phyloP scores from a whole-genome alignment of 495 filamentous ascomycete genomes.

The Cetradonia linearis region DNA sequence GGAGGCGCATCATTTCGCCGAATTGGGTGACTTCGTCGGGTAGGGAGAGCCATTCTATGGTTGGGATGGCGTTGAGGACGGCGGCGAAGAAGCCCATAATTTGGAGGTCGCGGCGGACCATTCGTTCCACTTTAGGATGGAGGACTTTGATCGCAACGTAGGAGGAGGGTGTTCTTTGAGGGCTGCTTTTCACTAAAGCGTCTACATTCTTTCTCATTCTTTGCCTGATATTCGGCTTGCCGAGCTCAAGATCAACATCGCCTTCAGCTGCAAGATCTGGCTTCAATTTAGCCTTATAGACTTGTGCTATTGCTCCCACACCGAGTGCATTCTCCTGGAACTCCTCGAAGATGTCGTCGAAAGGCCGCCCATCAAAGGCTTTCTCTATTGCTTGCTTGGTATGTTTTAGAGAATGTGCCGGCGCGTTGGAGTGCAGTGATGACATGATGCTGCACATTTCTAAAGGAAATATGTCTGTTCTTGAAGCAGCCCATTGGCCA shows the following conservation, averaged over 20 bases:
- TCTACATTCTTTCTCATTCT: conserved; percentile 75
- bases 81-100: conserved; percentile 94
- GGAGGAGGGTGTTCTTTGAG: conserved; percentile 74
- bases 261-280: conserved; percentile 57
- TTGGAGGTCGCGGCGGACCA: conserved; percentile 74
- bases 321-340: conserved; percentile 86
- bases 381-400: conserved; percentile 69
- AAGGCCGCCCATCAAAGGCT: conserved; percentile 69
- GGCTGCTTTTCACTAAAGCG: conserved; percentile 71
- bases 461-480: conserved; percentile 93
- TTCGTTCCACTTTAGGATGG: conserved; percentile 82
- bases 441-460: conserved; percentile 92
- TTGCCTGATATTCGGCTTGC: conserved; percentile 46
- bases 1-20: conserved; percentile 95
- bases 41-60: conserved; percentile 94
- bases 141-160: conserved; percentile 97
- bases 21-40: conserved; percentile 92
- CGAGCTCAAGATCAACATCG: conserved; percentile 43
- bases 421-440: conserved; percentile 85
- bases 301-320: conserved; percentile 94
- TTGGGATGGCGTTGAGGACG: conserved; percentile 76
- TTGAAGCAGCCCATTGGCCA: conserved; percentile 97
- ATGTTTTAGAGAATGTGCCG: conserved; percentile 71
- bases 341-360: conserved; percentile 93
- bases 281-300: conserved; percentile 91